A percentile compares a stretch with the other conserved stretches of the same genome.
Evolutionary conservation across 768 basidiomycete species (phyloP).

Genomic region (Kwoniella sp.): DNA sequence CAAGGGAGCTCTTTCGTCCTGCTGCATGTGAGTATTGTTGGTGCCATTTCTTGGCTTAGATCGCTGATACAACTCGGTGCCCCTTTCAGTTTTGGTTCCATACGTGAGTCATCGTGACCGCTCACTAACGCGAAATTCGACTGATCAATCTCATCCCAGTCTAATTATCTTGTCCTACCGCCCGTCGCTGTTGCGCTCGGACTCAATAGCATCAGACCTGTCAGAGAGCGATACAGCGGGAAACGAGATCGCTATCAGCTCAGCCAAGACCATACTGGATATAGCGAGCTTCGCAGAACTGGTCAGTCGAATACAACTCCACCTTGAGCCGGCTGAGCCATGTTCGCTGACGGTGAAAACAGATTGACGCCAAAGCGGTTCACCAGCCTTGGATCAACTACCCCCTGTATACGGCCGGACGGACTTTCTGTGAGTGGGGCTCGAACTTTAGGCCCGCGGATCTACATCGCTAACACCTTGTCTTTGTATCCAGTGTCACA

Average conservation of each 20-base stretch:
- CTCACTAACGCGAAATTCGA: not conserved
- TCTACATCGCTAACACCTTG: not conserved
- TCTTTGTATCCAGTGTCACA: slow-evolving; percentile 12
- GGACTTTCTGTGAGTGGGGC: slow-evolving; percentile 27
- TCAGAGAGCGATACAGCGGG: slow-evolving; percentile 13
- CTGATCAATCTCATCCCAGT: not conserved
- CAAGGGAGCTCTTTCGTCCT: slow-evolving; percentile 28
- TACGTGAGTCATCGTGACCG: slow-evolving; percentile 16
- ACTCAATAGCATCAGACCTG: not conserved
- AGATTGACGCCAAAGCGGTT: slow-evolving; percentile 28
- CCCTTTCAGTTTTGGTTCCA: slow-evolving; percentile 29
- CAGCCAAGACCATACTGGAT: slow-evolving; percentile 33
- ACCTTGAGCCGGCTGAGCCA: not conserved
- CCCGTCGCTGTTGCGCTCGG: slow-evolving; percentile 4
- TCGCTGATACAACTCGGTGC: not conserved
- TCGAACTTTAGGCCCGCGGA: not conserved
- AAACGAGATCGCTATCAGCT: slow-evolving; percentile 26
- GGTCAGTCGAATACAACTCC: not conserved
- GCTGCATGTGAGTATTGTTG: slow-evolving; percentile 25
- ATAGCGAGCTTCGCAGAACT: slow-evolving; percentile 32
- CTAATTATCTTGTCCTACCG: slow-evolving; percentile 18
- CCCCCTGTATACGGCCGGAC: slow-evolving; percentile 29
- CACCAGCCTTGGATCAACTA: slow-evolving; percentile 31
- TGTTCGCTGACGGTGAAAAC: not conserved
- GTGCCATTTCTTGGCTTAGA: not conserved